These are phyloP conservation scores for Phyllosticta paracitricarpa DNA, from an alignment of 2,329 filamentous ascomycete species.

Conservation along the genomic window DNA sequence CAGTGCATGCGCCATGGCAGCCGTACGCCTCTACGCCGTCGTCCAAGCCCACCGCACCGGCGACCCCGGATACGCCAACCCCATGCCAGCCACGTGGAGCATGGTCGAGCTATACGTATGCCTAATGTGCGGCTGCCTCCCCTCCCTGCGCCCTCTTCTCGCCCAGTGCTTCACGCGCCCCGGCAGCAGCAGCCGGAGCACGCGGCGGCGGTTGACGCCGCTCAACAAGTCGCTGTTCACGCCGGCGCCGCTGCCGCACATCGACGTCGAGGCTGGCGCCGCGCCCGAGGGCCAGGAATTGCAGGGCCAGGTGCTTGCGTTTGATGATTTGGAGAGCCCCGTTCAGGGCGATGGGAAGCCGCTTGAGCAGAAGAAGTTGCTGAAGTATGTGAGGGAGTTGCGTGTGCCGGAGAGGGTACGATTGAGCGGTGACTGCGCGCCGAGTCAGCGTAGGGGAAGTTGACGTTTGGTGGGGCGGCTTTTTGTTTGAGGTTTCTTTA, in stretches of 20 bases:
- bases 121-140: neutral
- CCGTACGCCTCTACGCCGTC: conserved; percentile 5
- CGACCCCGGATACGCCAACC: neutral
- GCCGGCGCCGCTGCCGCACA: neutral
- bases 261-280: neutral
- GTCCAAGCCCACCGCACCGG: neutral
- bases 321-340: neutral
- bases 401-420: neutral
- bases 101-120: conserved; percentile 1
- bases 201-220: neutral
- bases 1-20: conserved; percentile 2
- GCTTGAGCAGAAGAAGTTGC: neutral
- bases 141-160: neutral
- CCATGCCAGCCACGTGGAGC: neutral
- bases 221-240: neutral
- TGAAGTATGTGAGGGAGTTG: neutral
- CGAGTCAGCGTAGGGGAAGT: neutral
- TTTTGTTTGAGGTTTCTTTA: neutral
- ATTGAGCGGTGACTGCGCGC: neutral
- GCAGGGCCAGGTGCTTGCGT: neutral
- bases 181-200: neutral
- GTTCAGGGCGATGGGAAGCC: neutral
- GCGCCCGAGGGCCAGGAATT: neutral
- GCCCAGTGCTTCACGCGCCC: neutral
- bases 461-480: neutral